Evolutionary conservation across 148 eudicot genomes (phyloP).

Genomic region (Rhododendron vialii): DNA sequence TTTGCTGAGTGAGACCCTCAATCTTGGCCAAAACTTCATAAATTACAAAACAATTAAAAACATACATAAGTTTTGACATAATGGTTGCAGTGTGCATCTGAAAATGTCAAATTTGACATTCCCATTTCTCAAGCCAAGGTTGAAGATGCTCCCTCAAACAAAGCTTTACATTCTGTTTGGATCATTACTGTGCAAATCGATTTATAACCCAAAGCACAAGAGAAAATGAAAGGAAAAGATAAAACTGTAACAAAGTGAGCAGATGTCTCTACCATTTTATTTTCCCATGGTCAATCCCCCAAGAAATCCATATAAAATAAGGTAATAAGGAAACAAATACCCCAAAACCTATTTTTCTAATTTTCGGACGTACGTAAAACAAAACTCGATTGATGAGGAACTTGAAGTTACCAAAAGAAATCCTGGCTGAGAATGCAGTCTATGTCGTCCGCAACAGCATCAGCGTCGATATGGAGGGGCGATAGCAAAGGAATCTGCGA

Average conservation of each 20-base stretch:
- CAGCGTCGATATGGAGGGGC: conserved; percentile 19
- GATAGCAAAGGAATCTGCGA: conserved; percentile 14
- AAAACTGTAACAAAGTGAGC: neutral
- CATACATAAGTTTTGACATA: neutral
- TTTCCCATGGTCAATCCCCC: neutral
- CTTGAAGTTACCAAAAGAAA: conserved; percentile 65
- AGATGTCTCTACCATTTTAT: neutral
- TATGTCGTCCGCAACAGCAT: conserved; percentile 32
- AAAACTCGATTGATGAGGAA: neutral
- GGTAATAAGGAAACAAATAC: neutral
- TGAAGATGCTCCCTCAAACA: neutral
- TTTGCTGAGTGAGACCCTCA: neutral
- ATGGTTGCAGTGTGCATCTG: too few relatives aligned
- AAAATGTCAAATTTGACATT: neutral
- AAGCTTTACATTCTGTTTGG: neutral
- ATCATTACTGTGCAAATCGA: neutral
- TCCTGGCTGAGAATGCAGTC: conserved; percentile 86
- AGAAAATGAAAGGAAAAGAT: neutral
- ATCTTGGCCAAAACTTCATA: neutral
- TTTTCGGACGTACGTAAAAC: neutral
- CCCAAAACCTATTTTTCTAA: neutral
- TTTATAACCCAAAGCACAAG: neutral
- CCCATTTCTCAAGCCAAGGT: neutral
- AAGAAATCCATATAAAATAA: neutral
- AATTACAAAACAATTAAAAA: neutral